These are phyloP conservation scores for Neofusicoccum cordaticola DNA, from an alignment of 2,329 filamentous ascomycete genomes.

Conservation along the genomic window DNA sequence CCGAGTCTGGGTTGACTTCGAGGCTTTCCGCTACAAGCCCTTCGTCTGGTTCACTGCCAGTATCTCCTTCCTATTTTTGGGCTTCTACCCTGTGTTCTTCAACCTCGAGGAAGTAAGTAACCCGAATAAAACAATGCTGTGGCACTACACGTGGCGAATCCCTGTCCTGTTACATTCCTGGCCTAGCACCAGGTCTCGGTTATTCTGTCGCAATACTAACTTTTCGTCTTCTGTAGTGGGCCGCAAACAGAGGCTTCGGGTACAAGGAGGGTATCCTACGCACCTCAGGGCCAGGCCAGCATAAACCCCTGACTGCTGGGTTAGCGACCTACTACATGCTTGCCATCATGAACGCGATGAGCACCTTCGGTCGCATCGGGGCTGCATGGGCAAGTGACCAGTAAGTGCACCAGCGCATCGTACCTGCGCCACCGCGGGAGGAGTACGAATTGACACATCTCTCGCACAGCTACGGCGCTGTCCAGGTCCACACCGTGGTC, in stretches of 20 bases:
- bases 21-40: conserved; percentile 43
- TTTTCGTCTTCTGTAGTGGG: conserved; percentile 38
- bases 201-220: background rate
- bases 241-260: conserved; percentile 42
- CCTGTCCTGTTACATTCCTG: background rate
- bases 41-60: conserved; percentile 46
- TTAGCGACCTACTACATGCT: conserved; percentile 50
- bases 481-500: conserved; percentile 46
- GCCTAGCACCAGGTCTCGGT: background rate
- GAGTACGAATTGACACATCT: background rate
- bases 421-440: background rate
- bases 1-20: conserved; percentile 44
- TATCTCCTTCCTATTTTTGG: conserved; percentile 50
- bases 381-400: conserved; percentile 46
- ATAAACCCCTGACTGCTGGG: conserved; percentile 23
- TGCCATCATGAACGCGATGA: conserved; percentile 50
- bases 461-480: conserved; percentile 36
- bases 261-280: conserved; percentile 29
- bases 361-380: conserved; percentile 46
- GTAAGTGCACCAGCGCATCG: conserved; percentile 16
- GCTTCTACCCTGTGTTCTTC: conserved; percentile 54
- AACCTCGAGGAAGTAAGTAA: conserved; percentile 48
- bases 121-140: conserved; percentile 11
- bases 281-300: conserved; percentile 18
- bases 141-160: background rate